Base-by-base conservation (phyloP, 495 filamentous ascomycete genomes). In the Oidiodendron maius region DNA sequence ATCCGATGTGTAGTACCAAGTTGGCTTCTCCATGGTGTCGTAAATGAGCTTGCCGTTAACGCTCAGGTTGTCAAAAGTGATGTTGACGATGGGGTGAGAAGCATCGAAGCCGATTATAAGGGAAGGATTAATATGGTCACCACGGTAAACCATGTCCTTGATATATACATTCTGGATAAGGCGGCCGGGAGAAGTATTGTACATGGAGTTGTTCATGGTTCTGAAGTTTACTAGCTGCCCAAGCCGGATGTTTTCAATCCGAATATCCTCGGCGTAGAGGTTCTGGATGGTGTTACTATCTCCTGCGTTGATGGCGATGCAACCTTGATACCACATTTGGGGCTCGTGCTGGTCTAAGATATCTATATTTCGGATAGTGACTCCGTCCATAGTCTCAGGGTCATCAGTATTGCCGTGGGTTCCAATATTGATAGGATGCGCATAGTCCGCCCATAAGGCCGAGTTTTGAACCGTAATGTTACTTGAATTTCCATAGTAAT, bases 381-480 rank as follows among this genome's bases (percentile, higher is more conserved):
- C 18, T 3, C n/a, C 37, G 24, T 18, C 15, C 47, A 50, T 50
- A 11, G 40, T 47, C 41, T 56, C 52, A 11, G 52, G 49, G 12
- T 52, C 26, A 35, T 22, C 24, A 13, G 42, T 17, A 35, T 46
- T 56, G 11, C 49, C 52, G 32, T 56, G 52, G 12, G 52, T 56
- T 10, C 49, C 52, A n/a, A 56, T 56, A 8, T 47, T 46, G 42
- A 53, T 56, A 5, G 52, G 52, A 23, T 56, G 52, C 4, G 52
- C 52, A 25, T 52, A 15, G 37, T 46, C 48, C 3, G 52, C 40
- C 26, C 18, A 41, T 8, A 44, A 36, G n/a, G 10, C 20, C 3
- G 22, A 55, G 22, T 55, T 32, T 18, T 34, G 4, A 30, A 51
- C 36, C 3, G 20, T 36, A 39, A 55, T 51, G 22, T 51, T 55